Conservation (phyloP, 208 protist species). For the Trypanosoma boissoni region DNA sequence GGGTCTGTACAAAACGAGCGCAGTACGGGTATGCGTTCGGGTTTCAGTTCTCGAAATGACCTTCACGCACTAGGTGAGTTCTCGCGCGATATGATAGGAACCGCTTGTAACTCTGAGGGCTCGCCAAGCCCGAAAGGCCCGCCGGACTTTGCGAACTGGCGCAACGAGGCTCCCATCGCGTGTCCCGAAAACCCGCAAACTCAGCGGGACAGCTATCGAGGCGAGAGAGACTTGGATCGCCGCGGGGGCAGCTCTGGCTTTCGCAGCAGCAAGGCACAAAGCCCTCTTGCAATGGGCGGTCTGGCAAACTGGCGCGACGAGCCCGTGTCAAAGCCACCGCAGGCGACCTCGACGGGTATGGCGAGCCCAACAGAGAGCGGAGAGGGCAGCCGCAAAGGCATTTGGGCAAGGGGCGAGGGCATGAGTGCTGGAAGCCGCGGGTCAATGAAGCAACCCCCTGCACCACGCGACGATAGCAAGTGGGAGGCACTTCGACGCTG, state of each 20-base stretch:
- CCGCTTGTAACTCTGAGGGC: constrained; percentile 33
- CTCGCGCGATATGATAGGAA: constrained; percentile 72
- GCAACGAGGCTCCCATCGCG: constrained; percentile 38
- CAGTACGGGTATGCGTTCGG: constrained; percentile 34
- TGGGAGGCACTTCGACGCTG: constrained; percentile 42
- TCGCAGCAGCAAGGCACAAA: constrained; percentile 17
- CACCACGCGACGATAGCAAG: constrained; percentile 19
- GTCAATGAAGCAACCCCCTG: constrained; percentile 5
- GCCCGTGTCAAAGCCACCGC: constrained; percentile 39
- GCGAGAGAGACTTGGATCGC: constrained; percentile 30
- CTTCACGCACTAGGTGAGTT: constrained; percentile 42
- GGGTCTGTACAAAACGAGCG: constrained; percentile 43
- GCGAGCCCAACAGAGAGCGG: constrained; percentile 5
- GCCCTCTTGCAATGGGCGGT: constrained; percentile 16
- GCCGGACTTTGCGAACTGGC: constrained; percentile 57
- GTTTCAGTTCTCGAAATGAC: constrained; percentile 57
- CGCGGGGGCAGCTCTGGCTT: constrained; percentile 23
- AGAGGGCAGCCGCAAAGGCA: constrained; percentile 1
- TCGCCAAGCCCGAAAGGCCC: constrained; percentile 22
- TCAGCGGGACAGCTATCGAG: constrained; percentile 24
- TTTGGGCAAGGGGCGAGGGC: constrained; percentile 19
- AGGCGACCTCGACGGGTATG: constrained; percentile 2
- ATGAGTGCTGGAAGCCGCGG: constrained; percentile 22
- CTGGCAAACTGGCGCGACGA: constrained; percentile 73
- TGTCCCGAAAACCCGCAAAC: constrained; percentile 44